Conservation (phyloP, 352 stramenopile species). For the Pythium brachiatum region DNA sequence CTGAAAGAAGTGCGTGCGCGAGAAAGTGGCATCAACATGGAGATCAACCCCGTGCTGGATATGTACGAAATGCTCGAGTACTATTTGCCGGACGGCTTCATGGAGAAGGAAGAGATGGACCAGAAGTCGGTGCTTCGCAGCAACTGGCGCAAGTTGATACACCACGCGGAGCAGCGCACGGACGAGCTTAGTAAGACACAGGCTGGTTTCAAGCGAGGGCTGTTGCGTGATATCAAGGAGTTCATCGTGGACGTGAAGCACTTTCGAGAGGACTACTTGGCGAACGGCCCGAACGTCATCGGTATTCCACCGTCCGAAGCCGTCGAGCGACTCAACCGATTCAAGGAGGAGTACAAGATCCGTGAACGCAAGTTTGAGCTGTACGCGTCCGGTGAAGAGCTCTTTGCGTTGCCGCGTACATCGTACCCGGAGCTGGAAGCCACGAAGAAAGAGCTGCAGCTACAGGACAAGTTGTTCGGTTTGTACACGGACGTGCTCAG, state of each 20-base stretch:
- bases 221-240: slow-evolving; percentile 96
- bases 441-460: slow-evolving; percentile 96
- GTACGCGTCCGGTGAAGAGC: slow-evolving; percentile 94
- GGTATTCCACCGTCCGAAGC: slow-evolving; percentile 95
- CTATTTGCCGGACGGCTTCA: slow-evolving; percentile 93
- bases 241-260: slow-evolving; percentile 96
- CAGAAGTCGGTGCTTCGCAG: slow-evolving; percentile 97
- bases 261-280: slow-evolving; percentile 95
- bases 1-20: slow-evolving; percentile 96
- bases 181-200: slow-evolving; percentile 96
- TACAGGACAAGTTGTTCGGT: slow-evolving; percentile 94
- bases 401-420: slow-evolving; percentile 96
- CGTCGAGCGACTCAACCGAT: slow-evolving; percentile 95
- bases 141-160: slow-evolving; percentile 97
- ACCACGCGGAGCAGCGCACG: slow-evolving; percentile 91
- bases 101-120: slow-evolving; percentile 99
- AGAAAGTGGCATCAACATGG: slow-evolving; percentile 97
- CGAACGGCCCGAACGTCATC: slow-evolving; percentile 97
- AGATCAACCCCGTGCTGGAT: slow-evolving; percentile 97
- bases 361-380: slow-evolving; percentile 97
- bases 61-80: slow-evolving; percentile 99
- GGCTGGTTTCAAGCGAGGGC: slow-evolving; percentile 93
- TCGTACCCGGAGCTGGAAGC: slow-evolving; percentile 96
- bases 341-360: slow-evolving; percentile 98
- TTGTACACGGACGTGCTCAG: slow-evolving; percentile 97